phyloP scores from a whole-genome alignment of 2,329 filamentous ascomycete species.

The Aspergillus sp. region DNA sequence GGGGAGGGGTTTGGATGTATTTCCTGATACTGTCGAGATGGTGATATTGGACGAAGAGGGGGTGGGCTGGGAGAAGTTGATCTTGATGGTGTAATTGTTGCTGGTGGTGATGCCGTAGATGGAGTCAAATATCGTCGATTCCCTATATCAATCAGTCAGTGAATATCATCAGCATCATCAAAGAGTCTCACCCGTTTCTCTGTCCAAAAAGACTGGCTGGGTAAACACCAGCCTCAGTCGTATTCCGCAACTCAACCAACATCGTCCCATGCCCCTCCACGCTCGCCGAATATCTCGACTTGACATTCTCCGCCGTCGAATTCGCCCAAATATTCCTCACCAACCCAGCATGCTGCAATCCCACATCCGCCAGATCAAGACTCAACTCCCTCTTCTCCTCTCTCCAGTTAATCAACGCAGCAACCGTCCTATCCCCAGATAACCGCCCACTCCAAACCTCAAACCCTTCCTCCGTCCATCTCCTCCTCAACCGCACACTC shows the following conservation, averaged over 20 bases:
- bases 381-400: slow-evolving; percentile 40
- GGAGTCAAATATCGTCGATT: slow-evolving; percentile 8
- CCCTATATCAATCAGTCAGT: not conserved
- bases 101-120: slow-evolving; percentile 28
- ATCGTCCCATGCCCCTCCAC: slow-evolving; percentile 26
- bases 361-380: slow-evolving; percentile 39
- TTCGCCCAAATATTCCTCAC: slow-evolving; percentile 27
- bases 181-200: slow-evolving; percentile 8
- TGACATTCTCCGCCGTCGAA: slow-evolving; percentile 10
- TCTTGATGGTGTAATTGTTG: slow-evolving; percentile 14
- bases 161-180: not conserved
- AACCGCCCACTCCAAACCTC: slow-evolving; percentile 50
- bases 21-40: slow-evolving; percentile 3
- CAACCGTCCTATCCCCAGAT: slow-evolving; percentile 39
- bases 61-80: slow-evolving; percentile 8
- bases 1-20: slow-evolving; percentile 4
- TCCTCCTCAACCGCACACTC: slow-evolving; percentile 47
- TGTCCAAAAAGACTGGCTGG: not conserved
- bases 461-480: slow-evolving; percentile 46
- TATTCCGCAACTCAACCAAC: slow-evolving; percentile 25
- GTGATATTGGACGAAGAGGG: slow-evolving; percentile 1
- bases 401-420: slow-evolving; percentile 49
- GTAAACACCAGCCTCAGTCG: slow-evolving; percentile 17
- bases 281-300: slow-evolving; percentile 20
- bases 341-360: slow-evolving; percentile 34